Conservation (phyloP, 2,329 filamentous ascomycete species). For the Fusarium tupiense region DNA sequence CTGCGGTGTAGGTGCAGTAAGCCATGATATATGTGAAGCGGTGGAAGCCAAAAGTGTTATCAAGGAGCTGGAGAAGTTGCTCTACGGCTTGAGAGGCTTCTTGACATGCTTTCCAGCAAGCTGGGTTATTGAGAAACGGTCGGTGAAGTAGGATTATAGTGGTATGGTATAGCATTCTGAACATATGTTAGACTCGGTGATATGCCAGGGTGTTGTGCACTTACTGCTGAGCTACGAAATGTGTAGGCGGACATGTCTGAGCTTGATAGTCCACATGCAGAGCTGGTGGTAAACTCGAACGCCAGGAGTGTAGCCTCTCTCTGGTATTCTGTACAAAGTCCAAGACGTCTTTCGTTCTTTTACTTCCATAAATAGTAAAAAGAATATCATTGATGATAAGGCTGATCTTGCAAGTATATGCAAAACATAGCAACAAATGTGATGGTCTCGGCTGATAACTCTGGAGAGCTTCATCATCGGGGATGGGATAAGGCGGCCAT, state of each 20-base stretch:
- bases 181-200: neutral
- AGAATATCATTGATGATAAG: neutral
- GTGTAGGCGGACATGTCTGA: neutral
- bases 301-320: neutral
- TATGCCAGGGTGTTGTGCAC: neutral
- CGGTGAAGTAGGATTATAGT: neutral
- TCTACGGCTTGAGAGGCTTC: neutral
- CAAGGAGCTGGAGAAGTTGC: neutral
- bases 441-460: neutral
- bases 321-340: neutral
- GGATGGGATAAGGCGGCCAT: neutral
- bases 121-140: neutral
- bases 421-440: neutral
- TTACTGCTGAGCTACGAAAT: conserved; percentile 1
- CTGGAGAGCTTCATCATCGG: neutral
- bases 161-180: neutral
- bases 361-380: neutral
- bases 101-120: neutral
- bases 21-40: neutral
- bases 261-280: neutral
- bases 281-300: neutral
- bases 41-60: neutral
- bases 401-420: neutral
- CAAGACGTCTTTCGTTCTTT: neutral
- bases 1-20: neutral